Conservation (phyloP, 129 eudicot genomes). For the Silybum marianum region DNA sequence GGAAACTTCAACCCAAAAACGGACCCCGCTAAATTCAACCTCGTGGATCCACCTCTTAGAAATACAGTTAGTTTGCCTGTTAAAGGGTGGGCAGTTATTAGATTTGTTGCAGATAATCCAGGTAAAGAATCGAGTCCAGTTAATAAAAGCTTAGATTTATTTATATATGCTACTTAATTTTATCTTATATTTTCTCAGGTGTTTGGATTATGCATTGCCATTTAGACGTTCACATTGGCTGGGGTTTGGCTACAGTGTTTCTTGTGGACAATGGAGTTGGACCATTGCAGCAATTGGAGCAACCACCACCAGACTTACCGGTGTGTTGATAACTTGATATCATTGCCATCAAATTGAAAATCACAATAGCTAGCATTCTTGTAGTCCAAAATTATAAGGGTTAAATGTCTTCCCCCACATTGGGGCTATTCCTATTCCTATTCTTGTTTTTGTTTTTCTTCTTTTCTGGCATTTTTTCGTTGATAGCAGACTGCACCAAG, state of each 20-base stretch:
- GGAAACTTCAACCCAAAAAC: slow-evolving; percentile 84
- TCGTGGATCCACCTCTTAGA: slow-evolving; percentile 88
- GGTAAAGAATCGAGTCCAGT: slow-evolving; percentile 35
- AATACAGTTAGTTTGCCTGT: slow-evolving; percentile 86
- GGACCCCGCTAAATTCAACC: slow-evolving; percentile 79
- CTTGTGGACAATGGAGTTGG: slow-evolving; percentile 81
- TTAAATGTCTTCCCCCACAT: slow-evolving; percentile 31
- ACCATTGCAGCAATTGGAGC: slow-evolving; percentile 57
- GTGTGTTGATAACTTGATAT: slow-evolving; percentile 55
- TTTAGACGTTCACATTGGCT: slow-evolving; percentile 87
- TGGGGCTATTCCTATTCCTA: slow-evolving; percentile 37
- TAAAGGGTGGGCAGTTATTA: slow-evolving; percentile 88
- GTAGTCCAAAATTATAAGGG: slow-evolving; percentile 23
- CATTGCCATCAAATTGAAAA: not conserved
- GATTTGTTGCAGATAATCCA: slow-evolving; percentile 99
- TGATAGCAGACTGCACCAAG: slow-evolving; percentile 21
- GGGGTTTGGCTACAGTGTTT: slow-evolving; percentile 92
- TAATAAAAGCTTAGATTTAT: not conserved
- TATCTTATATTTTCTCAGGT: slow-evolving; percentile 42
- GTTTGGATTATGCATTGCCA: slow-evolving; percentile 96
- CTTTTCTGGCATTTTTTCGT: not conserved
- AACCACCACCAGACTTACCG: slow-evolving; percentile 77
- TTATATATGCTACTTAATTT: not conserved
- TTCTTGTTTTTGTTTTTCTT: slow-evolving; percentile 19
- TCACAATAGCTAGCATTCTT: slow-evolving; percentile 30